Conservation (phyloP, 2,329 filamentous ascomycete genomes). For the Teratosphaeria destructans region DNA sequence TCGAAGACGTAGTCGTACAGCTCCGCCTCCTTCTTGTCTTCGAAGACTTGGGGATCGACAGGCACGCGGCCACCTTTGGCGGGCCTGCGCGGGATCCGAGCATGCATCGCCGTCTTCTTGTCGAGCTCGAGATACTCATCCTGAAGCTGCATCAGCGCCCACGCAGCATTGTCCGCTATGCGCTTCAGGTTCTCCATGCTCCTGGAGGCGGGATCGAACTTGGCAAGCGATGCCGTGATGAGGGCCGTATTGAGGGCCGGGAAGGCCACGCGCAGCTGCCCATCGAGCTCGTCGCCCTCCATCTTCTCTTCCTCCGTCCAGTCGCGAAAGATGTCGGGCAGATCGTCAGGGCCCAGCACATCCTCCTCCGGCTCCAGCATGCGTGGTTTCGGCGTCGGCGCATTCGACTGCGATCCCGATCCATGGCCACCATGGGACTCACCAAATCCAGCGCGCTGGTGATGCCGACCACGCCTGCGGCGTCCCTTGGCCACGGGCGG, state of each 20-base stretch:
- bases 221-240: constrained; percentile 34
- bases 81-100: constrained; percentile 42
- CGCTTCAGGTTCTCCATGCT: constrained; percentile 44
- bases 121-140: constrained; percentile 50
- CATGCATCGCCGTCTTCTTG: constrained; percentile 41
- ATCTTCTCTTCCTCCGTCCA: constrained; percentile 8
- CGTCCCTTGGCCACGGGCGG: neutral
- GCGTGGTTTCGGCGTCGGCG: constrained; percentile 22
- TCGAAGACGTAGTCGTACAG: constrained; percentile 52
- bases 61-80: constrained; percentile 39
- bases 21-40: constrained; percentile 51
- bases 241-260: constrained; percentile 32
- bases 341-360: constrained; percentile 18
- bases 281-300: constrained; percentile 28
- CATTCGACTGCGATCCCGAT: constrained; percentile 11
- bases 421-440: neutral
- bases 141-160: constrained; percentile 45
- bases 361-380: constrained; percentile 24
- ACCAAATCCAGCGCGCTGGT: neutral
- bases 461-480: neutral
- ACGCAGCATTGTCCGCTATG: constrained; percentile 44
- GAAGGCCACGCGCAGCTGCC: constrained; percentile 31
- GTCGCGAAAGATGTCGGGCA: constrained; percentile 18
- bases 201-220: constrained; percentile 31
- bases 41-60: constrained; percentile 38